Conservation (phyloP, 306 rosid species). For the Luffa acutangula region DNA sequence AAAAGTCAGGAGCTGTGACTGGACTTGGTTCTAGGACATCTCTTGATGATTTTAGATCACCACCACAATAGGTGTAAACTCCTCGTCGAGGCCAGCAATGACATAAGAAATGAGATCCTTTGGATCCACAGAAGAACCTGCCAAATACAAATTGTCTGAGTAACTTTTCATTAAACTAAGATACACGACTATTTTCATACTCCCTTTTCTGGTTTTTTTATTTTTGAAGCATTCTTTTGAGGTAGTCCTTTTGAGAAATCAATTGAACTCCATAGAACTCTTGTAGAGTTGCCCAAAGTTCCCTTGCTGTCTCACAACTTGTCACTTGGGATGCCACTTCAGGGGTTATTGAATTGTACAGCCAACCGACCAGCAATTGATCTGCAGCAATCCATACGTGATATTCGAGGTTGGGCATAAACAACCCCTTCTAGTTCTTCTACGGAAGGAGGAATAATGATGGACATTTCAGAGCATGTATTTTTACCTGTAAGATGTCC, state of each 20-base stretch:
- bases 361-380: background rate
- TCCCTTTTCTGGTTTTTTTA: background rate
- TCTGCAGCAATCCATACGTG: rapidly evolving
- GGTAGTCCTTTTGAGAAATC: background rate
- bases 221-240: background rate
- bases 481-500: background rate
- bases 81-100: too few species aligned
- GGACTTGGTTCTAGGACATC: too few species aligned
- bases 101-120: too few species aligned
- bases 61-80: too few species aligned
- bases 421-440: background rate
- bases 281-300: background rate
- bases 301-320: background rate
- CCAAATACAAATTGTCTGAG: too few species aligned
- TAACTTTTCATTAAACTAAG: too few species aligned
- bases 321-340: background rate
- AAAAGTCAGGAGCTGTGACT: too few species aligned
- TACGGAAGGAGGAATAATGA: background rate
- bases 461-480: background rate
- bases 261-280: background rate
- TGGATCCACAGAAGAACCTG: too few species aligned
- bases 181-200: too few species aligned
- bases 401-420: background rate
- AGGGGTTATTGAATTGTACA: background rate
- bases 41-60: too few species aligned